Base-by-base conservation (phyloP, 2,329 filamentous ascomycete genomes). In the Hysterium pulicare region DNA sequence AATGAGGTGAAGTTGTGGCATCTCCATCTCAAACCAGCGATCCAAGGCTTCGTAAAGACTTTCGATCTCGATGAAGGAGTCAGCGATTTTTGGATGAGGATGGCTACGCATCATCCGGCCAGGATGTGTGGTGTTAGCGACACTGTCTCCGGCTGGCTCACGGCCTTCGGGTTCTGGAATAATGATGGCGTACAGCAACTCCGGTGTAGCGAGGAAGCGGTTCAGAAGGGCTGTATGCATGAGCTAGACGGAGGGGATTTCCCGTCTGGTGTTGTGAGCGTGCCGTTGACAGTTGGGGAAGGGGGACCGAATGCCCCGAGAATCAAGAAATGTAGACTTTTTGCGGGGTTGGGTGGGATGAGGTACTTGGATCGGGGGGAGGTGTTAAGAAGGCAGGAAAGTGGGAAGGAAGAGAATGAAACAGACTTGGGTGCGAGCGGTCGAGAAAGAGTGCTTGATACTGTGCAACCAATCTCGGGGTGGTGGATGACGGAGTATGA, bases 1-100 rank as follows among this genome's bases (percentile, higher is more conserved):
- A 68, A 2, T 74, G 73, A 40, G 77, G 76, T 0, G 32, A 54
- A 1, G 70, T 48, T 53, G 22, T 77, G 72, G 43, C 60, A 57
- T 1, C 38, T 53, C 0, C 64, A 69, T 5, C 59, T 80, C 7
- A 50, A 50, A 2, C 73, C 75, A 0, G 70, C 79, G 10, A 49
- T 79, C 15, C 53, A 51, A 7, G 55, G 67, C 2, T 75, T 79
- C 42, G 66, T 78, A 2, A 33, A 23, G 4, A 68, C 66, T 2
- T 78, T 76, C 52, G 66, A 73, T 13, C 46, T 51, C 1, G 41
- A 45, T 17, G 55, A 63, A 8, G 64, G 67, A 0, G 58, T 61
- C 26, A 34, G 51, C 0, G 42, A 51, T 1, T 78, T 78, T 37
- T 78, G 75, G 74, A 34, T 64, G 59, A 34, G 51, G 46, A 41